phyloP scores from a whole-genome alignment of 2,329 filamentous ascomycete species.

The Bipolaris bicolor region DNA sequence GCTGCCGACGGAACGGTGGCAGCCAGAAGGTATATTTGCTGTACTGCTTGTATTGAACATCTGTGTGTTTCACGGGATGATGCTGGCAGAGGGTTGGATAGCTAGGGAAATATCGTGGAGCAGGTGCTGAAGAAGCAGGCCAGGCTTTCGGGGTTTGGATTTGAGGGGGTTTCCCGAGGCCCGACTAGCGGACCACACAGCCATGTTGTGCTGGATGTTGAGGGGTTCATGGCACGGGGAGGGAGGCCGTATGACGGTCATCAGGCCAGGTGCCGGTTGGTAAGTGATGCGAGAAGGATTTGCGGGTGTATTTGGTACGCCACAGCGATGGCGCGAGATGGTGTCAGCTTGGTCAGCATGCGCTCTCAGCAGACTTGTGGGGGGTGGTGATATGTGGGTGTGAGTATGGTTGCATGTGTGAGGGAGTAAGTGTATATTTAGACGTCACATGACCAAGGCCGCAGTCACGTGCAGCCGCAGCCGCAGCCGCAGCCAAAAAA shows the following conservation, averaged over 20 bases:
- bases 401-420: background rate
- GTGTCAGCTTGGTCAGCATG: background rate
- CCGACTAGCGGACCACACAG: background rate
- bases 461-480: background rate
- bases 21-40: conserved; percentile 8
- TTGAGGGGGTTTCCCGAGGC: background rate
- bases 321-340: background rate
- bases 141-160: background rate
- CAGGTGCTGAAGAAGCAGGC: background rate
- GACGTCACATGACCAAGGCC: background rate
- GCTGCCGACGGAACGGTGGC: background rate
- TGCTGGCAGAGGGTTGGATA: background rate
- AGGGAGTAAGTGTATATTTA: background rate
- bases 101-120: background rate
- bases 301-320: no score
- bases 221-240: background rate
- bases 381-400: background rate
- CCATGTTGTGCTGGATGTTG: background rate
- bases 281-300: no score
- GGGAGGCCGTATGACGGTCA: background rate
- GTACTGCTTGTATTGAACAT: conserved; percentile 4
- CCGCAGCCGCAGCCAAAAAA: conserved; percentile 9
- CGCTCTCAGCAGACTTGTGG: background rate
- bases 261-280: background rate
- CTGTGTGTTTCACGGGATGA: background rate